Evolutionary conservation across 1,284 basidiomycete species (phyloP).

Genomic region (Trametes versicolor): DNA sequence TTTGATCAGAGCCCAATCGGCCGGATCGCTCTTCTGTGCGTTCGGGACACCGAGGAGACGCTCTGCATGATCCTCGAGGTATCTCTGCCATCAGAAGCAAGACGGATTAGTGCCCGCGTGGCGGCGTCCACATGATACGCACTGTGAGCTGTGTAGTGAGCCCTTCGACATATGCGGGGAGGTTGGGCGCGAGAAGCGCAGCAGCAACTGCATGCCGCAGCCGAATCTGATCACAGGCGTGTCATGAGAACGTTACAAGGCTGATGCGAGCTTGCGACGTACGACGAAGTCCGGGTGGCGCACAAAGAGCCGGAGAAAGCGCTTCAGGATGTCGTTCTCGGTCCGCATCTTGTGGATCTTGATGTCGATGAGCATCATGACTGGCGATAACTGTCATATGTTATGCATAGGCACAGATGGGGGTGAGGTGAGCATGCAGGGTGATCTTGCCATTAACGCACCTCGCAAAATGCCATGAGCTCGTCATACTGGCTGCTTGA

Average conservation of each 20-base stretch:
- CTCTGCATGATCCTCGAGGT: constrained; percentile 14
- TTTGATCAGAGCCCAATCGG: constrained; percentile 19
- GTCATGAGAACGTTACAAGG: too few species aligned
- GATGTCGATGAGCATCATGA: constrained; percentile 13
- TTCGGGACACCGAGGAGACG: background rate
- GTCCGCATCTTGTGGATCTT: constrained; percentile 13
- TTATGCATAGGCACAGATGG: too few species aligned
- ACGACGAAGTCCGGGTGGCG: constrained; percentile 16
- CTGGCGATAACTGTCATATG: background rate
- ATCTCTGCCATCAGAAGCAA: background rate
- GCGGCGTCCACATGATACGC: background rate
- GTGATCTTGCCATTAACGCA: background rate
- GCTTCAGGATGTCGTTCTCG: constrained; percentile 15
- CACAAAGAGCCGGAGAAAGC: constrained; percentile 10
- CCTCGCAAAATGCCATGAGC: background rate
- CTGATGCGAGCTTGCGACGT: too few species aligned
- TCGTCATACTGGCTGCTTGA: background rate
- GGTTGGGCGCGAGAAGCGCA: constrained; percentile 7
- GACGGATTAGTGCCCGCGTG: background rate
- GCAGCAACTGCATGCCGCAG: constrained; percentile 8
- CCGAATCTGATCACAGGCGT: constrained; percentile 13
- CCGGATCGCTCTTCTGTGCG: constrained; percentile 6
- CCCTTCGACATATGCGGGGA: constrained; percentile 15
- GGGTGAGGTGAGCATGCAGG: too few species aligned
- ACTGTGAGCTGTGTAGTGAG: constrained; percentile 5